These are phyloP conservation scores for Bipolaris oryzae DNA, from an alignment of 2,329 filamentous ascomycete species.

Conservation along the genomic window DNA sequence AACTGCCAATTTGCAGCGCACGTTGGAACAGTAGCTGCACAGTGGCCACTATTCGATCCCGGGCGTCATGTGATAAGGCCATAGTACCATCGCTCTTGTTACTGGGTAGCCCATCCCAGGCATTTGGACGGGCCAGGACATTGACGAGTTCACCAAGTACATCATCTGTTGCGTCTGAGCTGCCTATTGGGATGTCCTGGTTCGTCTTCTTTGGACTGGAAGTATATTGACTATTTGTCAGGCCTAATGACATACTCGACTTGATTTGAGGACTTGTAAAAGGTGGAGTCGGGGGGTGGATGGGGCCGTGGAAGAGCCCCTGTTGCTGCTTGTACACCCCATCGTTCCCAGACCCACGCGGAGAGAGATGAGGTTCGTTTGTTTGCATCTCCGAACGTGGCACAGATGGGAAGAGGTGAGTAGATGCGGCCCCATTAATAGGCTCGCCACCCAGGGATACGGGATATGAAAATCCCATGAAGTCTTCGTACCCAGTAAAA, in stretches of 20 bases:
- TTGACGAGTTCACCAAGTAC: conserved; percentile 9
- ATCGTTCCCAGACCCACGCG: background rate
- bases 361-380: background rate
- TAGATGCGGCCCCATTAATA: background rate
- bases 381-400: conserved; percentile 1
- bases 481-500: conserved; percentile 9
- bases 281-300: conserved; percentile 6
- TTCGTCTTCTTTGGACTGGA: background rate
- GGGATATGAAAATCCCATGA: conserved; percentile 7
- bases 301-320: background rate
- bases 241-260: background rate
- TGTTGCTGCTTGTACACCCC: conserved; percentile 3
- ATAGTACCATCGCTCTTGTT: background rate
- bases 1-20: background rate
- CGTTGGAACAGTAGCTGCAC: conserved; percentile 9
- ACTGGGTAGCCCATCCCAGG: conserved; percentile 2
- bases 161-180: background rate
- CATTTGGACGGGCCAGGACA: conserved; percentile 5
- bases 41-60: conserved; percentile 9
- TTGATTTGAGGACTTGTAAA: conserved; percentile 4
- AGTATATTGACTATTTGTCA: background rate
- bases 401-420: background rate
- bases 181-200: background rate
- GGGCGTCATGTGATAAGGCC: conserved; percentile 4
- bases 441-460: background rate